phyloP scores from a whole-genome alignment of 139 green algal species.

The Tetradesmus lagerheimii region DNA sequence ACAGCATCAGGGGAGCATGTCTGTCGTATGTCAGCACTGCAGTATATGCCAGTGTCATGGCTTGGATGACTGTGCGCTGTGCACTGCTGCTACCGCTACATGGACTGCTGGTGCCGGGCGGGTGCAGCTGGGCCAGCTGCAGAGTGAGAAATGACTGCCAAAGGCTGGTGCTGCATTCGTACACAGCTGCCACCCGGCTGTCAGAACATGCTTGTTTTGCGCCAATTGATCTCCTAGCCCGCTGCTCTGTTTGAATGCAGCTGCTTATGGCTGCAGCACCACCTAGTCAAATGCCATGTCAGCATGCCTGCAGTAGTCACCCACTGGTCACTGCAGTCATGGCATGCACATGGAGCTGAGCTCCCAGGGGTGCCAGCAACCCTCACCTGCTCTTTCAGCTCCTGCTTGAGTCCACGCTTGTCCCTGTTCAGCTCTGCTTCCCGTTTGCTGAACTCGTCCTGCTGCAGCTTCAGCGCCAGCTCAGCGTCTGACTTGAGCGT shows the following conservation, averaged over 20 bases:
- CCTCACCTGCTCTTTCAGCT: slow-evolving; percentile 82
- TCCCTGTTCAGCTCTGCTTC: slow-evolving; percentile 81
- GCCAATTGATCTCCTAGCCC: neutral
- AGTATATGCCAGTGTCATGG: neutral
- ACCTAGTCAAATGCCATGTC: too few species aligned
- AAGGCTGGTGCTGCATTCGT: too few species aligned
- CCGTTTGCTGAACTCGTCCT: slow-evolving; percentile 74
- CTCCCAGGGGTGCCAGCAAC: neutral
- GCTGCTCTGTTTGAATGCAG: neutral
- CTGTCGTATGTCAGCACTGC: neutral
- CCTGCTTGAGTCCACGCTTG: slow-evolving; percentile 84
- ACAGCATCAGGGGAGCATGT: neutral
- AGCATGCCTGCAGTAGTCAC: too few species aligned
- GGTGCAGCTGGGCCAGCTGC: neutral
- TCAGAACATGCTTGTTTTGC: neutral
- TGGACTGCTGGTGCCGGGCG: neutral
- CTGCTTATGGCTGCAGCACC: too few species aligned
- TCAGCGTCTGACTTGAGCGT: slow-evolving; percentile 89
- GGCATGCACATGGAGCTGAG: too few species aligned
- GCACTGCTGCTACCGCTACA: neutral
- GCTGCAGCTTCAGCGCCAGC: slow-evolving; percentile 80
- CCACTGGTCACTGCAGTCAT: too few species aligned
- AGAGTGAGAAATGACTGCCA: too few species aligned
- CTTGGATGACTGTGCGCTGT: neutral
- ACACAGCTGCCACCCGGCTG: too few species aligned